Percentiles rank a stretch among this genome's conserved stretches.
phyloP scores from a whole-genome alignment of 2,329 filamentous ascomycete genomes.

The Pseudogymnoascus sp. region DNA sequence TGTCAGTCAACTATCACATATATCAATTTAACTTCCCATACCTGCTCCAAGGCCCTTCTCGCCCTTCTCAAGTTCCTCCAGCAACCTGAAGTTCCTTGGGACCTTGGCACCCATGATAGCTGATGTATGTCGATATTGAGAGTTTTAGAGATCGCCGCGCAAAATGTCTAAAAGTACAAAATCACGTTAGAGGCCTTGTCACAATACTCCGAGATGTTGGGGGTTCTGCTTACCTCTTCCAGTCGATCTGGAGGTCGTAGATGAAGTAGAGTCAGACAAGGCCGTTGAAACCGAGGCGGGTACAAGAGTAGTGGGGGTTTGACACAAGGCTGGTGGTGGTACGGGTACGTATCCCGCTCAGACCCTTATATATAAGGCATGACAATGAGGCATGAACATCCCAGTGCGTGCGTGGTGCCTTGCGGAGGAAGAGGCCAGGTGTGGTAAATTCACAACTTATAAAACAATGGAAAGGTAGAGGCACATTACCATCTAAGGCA shows the following conservation, averaged over 20 bases:
- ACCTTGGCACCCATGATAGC: conserved; percentile 55
- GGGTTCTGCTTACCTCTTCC: not conserved
- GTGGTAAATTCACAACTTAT: conserved; percentile 1
- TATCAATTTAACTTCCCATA: conserved; percentile 32
- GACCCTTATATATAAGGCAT: not conserved
- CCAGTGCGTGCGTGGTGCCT: not conserved
- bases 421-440: not conserved
- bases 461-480: conserved; percentile 4
- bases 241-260: not conserved
- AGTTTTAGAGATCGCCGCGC: not conserved
- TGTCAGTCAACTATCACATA: not conserved
- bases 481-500: conserved; percentile 5
- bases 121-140: not conserved
- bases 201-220: not conserved
- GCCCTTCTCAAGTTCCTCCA: conserved; percentile 97
- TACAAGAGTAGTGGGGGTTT: conserved; percentile 7
- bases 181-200: not conserved
- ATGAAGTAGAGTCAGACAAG: not conserved
- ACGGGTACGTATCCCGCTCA: not conserved
- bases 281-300: conserved; percentile 6
- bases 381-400: not conserved
- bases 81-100: conserved; percentile 88
- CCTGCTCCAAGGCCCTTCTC: conserved; percentile 94
- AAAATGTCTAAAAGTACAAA: not conserved
- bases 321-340: conserved; percentile 3